Base-by-base conservation (phyloP, 371 early-diverging fungal species). In the Mortierella sp. region DNA sequence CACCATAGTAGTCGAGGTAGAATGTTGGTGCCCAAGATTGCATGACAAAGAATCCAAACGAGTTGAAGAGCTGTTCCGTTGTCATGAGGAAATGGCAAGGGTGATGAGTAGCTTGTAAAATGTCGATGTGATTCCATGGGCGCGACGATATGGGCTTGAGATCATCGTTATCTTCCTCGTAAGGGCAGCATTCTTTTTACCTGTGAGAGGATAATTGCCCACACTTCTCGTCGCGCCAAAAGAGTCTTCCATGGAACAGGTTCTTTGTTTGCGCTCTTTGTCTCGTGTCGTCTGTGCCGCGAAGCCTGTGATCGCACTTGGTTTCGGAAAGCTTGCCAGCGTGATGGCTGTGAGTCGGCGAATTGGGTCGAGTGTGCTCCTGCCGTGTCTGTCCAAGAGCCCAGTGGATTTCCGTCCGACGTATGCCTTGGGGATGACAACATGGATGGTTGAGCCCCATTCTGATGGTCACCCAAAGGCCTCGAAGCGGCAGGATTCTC, bases 1-100 rank as follows among this genome's bases (percentile, higher is more conserved):
- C 72, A 4, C 68, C 72, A 26, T 71, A 80, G 13, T 42, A 63
- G 23, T 80, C 80, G 10, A 78, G 62, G 28, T 71, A 80, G 27
- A 72, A 80, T 8, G 79, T 72, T 21, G 80, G 80, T 4, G 72
- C 12, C 80, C 80, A 80, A 3, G 64, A 71, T 38, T 73, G 72
- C 56, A 78, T 64, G 13, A 80, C 57, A 55, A 78, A 80, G 45
- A 78, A 80, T 12, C 80, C 80, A 6, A 62, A 50, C 6, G 79
- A 61, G 47, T 64, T 64, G 39, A 72, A 80, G 10, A 78, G 54
- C 65, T 76, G 52, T 2, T 16, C 4, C 2, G 39, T 19, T 34
- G 34, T 19, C 9, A 2, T 21, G 34, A 34, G 5, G 57, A 48
- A 30, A 13, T 23, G 47, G 21, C 19, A 1, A 13, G 2, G 18